phyloP scores from a whole-genome alignment of 495 filamentous ascomycete species.

The Xylaria cubensis region DNA sequence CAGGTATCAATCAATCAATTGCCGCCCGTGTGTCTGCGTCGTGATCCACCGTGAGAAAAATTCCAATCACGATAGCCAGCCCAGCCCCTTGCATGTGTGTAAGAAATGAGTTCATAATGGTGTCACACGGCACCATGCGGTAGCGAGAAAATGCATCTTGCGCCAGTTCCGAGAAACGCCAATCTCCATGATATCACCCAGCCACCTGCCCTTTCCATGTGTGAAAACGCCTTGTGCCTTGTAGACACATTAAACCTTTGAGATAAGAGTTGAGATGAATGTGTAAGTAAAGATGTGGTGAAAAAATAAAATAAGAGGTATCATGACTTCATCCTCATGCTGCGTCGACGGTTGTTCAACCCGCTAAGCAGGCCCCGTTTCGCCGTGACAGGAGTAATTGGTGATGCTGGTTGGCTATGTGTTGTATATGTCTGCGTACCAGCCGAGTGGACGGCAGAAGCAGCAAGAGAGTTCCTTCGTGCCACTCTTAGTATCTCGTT shows the following conservation, averaged over 20 bases:
- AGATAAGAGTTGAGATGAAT: constrained; percentile 18
- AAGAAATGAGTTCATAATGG: constrained; percentile 1
- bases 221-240: constrained; percentile 20
- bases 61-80: constrained; percentile 9
- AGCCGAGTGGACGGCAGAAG: constrained; percentile 32
- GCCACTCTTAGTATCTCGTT: constrained; percentile 46
- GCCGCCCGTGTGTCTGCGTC: constrained; percentile 18
- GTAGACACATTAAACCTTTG: neutral
- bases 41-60: constrained; percentile 16
- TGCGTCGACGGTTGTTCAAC: constrained; percentile 42
- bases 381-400: constrained; percentile 29
- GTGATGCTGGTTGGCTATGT: constrained; percentile 31
- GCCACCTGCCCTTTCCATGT: neutral
- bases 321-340: constrained; percentile 47
- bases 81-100: constrained; percentile 11
- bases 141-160: constrained; percentile 9
- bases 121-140: constrained; percentile 18
- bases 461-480: constrained; percentile 44
- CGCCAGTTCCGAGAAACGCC: constrained; percentile 27
- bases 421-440: constrained; percentile 12
- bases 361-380: constrained; percentile 52
- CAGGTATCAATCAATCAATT: constrained; percentile 30
- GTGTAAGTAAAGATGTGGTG: neutral
- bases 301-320: neutral
- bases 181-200: constrained; percentile 22